Percentiles rank a stretch among this genome's conserved stretches.
phyloP scores from a whole-genome alignment of 2,329 filamentous ascomycete species.

The Exophiala oligosperma region DNA sequence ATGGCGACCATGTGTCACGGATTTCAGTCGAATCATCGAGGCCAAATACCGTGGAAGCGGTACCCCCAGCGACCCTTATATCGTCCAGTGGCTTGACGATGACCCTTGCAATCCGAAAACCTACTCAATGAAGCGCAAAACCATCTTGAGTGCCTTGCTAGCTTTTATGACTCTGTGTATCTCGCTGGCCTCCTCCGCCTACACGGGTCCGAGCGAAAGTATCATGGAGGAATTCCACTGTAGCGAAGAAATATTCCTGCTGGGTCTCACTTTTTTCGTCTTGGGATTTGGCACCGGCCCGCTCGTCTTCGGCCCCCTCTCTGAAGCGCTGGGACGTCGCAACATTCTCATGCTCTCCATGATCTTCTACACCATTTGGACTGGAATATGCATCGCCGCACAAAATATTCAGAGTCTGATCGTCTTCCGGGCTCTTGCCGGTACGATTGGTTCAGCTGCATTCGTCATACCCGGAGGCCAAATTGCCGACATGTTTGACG shows the following conservation, averaged over 20 bases:
- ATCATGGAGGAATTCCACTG: constrained; percentile 53
- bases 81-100: constrained; percentile 44
- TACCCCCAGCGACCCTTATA: constrained; percentile 43
- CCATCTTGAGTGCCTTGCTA: constrained; percentile 37
- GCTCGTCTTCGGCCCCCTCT: constrained; percentile 46
- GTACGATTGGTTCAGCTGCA: constrained; percentile 46
- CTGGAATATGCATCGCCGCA: constrained; percentile 62
- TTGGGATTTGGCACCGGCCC: constrained; percentile 61
- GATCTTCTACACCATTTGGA: constrained; percentile 63
- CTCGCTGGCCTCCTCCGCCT: constrained; percentile 54
- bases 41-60: constrained; percentile 39
- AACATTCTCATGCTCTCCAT: constrained; percentile 59
- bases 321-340: constrained; percentile 32
- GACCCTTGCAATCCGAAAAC: constrained; percentile 46
- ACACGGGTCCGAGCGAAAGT: constrained; percentile 58
- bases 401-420: constrained; percentile 68
- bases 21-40: constrained; percentile 13
- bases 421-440: constrained; percentile 62
- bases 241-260: constrained; percentile 45
- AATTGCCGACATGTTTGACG: constrained; percentile 63
- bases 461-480: constrained; percentile 70
- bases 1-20: constrained; percentile 19
- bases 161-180: constrained; percentile 59
- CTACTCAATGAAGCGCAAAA: constrained; percentile 39
- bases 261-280: constrained; percentile 51